Evolutionary conservation across 495 filamentous ascomycete genomes (phyloP).

Genomic region (Cercophora newfieldiana): DNA sequence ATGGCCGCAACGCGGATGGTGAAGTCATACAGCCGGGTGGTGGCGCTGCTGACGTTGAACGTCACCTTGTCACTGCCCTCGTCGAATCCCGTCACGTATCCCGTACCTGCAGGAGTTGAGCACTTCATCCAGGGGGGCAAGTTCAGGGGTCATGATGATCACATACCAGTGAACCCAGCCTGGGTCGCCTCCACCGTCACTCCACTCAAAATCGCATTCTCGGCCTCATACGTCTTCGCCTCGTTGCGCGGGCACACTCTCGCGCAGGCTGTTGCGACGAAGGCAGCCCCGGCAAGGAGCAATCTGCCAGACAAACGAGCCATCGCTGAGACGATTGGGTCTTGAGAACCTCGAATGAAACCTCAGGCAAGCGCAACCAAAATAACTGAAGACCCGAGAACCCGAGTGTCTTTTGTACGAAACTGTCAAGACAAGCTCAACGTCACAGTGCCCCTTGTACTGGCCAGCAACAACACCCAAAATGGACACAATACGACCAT

Average conservation of each 20-base stretch:
- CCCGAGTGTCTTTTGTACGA: no score
- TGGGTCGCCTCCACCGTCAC: conserved; percentile 36
- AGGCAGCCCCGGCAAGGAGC: background rate
- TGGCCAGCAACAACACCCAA: no score
- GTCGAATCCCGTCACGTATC: conserved; percentile 47
- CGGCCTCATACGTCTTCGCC: conserved; percentile 37
- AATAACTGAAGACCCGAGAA: no score
- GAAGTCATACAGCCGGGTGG: conserved; percentile 41
- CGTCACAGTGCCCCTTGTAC: no score
- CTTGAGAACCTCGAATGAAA: no score
- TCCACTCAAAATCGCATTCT: conserved; percentile 39
- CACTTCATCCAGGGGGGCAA: background rate
- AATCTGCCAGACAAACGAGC: background rate
- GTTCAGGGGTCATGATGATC: background rate
- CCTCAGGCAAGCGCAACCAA: no score
- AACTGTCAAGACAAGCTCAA: no score
- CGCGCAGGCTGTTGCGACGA: background rate
- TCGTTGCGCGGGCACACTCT: background rate
- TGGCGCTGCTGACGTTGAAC: conserved; percentile 34
- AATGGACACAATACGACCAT: no score
- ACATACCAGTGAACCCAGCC: conserved; percentile 33
- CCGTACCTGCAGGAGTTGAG: conserved; percentile 31
- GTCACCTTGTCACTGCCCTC: conserved; percentile 41
- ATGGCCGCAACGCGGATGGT: conserved; percentile 40
- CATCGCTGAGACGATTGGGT: background rate